Percentiles rank a stretch among this genome's conserved stretches.
Evolutionary conservation across 2,329 filamentous ascomycete genomes (phyloP).

Genomic region (Epichloe sp.): DNA sequence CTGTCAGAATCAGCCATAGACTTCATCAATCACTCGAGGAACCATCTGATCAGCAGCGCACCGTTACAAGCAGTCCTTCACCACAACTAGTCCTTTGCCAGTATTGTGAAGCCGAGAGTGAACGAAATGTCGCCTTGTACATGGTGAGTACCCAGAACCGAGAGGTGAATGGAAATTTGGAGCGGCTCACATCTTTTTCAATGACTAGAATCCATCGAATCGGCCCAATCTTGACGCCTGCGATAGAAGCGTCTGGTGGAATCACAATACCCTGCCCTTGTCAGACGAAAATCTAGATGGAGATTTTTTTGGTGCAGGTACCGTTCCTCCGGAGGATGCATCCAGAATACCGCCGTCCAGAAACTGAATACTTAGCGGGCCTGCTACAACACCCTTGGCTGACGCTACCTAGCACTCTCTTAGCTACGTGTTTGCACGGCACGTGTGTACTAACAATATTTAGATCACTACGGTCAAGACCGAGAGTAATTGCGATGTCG

Average conservation of each 20-base stretch:
- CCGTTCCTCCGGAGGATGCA: slow-evolving; percentile 16
- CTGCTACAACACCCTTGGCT: slow-evolving; percentile 58
- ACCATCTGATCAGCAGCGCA: slow-evolving; percentile 15
- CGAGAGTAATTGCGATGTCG: slow-evolving; percentile 58
- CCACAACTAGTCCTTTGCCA: slow-evolving; percentile 36
- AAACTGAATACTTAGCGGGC: slow-evolving; percentile 36
- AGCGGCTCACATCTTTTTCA: slow-evolving; percentile 55
- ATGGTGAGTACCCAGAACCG: not conserved
- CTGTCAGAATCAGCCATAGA: slow-evolving; percentile 25
- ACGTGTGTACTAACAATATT: slow-evolving; percentile 48
- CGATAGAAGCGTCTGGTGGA: slow-evolving; percentile 37
- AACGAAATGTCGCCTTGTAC: slow-evolving; percentile 58
- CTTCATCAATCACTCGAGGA: not conserved
- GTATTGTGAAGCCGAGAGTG: slow-evolving; percentile 44
- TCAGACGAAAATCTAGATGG: slow-evolving; percentile 5
- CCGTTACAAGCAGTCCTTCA: slow-evolving; percentile 56
- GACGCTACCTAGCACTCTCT: slow-evolving; percentile 45
- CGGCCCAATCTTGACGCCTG: slow-evolving; percentile 32
- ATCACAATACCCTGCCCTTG: slow-evolving; percentile 43
- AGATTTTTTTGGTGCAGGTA: slow-evolving; percentile 7
- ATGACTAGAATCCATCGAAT: slow-evolving; percentile 57
- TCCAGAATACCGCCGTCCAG: slow-evolving; percentile 28
- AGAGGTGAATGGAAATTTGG: not conserved
- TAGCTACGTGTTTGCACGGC: not conserved
- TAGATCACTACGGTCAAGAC: slow-evolving; percentile 47